Conservation (phyloP, 1,284 basidiomycete genomes). For the Cryptococcus wingfieldii region DNA sequence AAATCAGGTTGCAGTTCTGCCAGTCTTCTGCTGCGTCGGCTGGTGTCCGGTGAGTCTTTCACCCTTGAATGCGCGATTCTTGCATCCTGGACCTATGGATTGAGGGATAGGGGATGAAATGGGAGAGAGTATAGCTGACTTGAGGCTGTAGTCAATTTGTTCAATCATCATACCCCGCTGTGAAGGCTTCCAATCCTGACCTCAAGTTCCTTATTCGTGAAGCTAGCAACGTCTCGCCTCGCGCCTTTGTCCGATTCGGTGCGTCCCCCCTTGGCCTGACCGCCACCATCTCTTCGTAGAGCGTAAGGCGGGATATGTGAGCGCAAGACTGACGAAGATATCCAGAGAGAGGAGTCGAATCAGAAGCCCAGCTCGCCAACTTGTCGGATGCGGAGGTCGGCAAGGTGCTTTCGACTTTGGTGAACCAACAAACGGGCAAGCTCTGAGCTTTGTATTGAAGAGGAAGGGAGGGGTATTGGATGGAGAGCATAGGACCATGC, state of each 20-base stretch:
- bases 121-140: background rate
- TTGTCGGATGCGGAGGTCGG: slow-evolving; percentile 44
- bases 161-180: slow-evolving; percentile 66
- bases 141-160: slow-evolving; percentile 67
- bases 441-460: background rate
- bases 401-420: slow-evolving; percentile 34
- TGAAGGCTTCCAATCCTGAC: slow-evolving; percentile 87
- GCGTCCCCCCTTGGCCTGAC: slow-evolving; percentile 45
- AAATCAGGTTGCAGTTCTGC: slow-evolving; percentile 80
- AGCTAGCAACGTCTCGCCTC: slow-evolving; percentile 79
- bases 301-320: background rate
- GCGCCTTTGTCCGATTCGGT: slow-evolving; percentile 89
- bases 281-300: background rate
- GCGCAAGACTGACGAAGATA: background rate
- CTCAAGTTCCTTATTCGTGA: slow-evolving; percentile 84
- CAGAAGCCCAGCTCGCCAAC: slow-evolving; percentile 37
- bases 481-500: no score
- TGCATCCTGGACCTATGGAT: background rate
- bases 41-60: slow-evolving; percentile 66
- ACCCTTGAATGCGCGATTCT: background rate
- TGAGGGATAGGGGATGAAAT: background rate
- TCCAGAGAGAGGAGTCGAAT: slow-evolving; percentile 46
- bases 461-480: no score
- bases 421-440: slow-evolving; percentile 26
- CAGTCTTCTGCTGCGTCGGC: slow-evolving; percentile 73